Evolutionary conservation across 1,284 basidiomycete species (phyloP).

Genomic region (Termitomyces sp.): DNA sequence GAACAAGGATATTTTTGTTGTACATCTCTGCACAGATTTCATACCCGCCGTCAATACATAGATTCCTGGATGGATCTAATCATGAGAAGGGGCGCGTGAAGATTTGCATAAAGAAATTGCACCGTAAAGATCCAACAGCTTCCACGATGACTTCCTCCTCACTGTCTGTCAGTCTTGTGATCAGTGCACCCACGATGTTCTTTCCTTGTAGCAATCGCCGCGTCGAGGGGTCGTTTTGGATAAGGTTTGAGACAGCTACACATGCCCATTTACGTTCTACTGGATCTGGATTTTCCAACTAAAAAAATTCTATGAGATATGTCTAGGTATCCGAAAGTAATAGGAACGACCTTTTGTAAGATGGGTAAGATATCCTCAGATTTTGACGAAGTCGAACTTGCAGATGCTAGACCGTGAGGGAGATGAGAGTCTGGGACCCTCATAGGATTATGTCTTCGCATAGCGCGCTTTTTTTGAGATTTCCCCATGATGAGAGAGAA

Average conservation of each 20-base stretch:
- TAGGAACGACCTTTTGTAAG: slow-evolving; percentile 66
- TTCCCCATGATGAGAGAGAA: slow-evolving; percentile 70
- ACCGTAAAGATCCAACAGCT: slow-evolving; percentile 82
- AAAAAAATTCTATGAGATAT: slow-evolving; percentile 14
- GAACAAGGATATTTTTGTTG: slow-evolving; percentile 86
- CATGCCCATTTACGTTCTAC: slow-evolving; percentile 89
- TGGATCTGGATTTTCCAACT: slow-evolving; percentile 74
- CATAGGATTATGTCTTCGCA: slow-evolving; percentile 86
- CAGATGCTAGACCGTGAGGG: slow-evolving; percentile 69
- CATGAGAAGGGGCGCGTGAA: slow-evolving; percentile 6
- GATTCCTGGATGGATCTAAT: slow-evolving; percentile 54
- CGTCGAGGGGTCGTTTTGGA: slow-evolving; percentile 82
- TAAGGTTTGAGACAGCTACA: slow-evolving; percentile 85
- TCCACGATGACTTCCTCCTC: slow-evolving; percentile 86
- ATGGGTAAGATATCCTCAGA: slow-evolving; percentile 78
- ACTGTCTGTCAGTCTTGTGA: slow-evolving; percentile 76
- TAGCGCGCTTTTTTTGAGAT: slow-evolving; percentile 75
- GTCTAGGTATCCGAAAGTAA: neutral
- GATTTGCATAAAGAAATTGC: neutral
- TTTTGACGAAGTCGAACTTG: slow-evolving; percentile 67
- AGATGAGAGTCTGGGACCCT: slow-evolving; percentile 88
- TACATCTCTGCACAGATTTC: slow-evolving; percentile 95
- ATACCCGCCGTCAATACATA: slow-evolving; percentile 90
- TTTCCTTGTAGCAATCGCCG: slow-evolving; percentile 84
- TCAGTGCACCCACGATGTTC: slow-evolving; percentile 83